These are phyloP conservation scores for Gentiana straminea DNA, from an alignment of 257 asterid species.

Conservation along the genomic window DNA sequence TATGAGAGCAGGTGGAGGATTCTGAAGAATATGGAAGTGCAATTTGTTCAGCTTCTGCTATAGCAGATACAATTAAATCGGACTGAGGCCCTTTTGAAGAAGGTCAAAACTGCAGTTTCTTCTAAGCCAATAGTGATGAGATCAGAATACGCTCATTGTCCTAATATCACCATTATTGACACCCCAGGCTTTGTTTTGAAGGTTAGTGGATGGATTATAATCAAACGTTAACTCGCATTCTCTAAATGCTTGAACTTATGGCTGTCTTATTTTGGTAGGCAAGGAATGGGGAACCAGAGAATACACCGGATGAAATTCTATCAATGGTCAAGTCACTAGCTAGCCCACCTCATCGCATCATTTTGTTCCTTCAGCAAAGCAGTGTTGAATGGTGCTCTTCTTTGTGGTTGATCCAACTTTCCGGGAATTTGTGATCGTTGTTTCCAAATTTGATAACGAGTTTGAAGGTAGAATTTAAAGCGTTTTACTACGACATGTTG, in stretches of 20 bases:
- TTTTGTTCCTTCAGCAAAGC: constrained; percentile 96
- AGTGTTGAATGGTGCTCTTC: constrained; percentile 99
- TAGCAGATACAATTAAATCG: constrained; percentile 81
- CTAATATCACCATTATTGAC: constrained; percentile 86
- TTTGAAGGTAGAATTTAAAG: constrained; percentile 50
- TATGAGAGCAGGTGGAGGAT: constrained; percentile 61
- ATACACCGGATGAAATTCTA: constrained; percentile 82
- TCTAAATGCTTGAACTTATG: neutral
- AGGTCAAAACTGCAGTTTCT: constrained; percentile 68
- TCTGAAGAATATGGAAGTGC: constrained; percentile 85
- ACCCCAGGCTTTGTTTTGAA: constrained; percentile 97
- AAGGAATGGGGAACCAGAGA: constrained; percentile 97
- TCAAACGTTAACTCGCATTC: neutral
- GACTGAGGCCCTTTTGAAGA: constrained; percentile 66
- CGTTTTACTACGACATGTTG: no score
- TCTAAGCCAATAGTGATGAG: constrained; percentile 85
- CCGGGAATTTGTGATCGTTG: constrained; percentile 73
- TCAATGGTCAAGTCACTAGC: constrained; percentile 95
- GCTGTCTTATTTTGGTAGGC: constrained; percentile 37
- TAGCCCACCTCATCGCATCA: constrained; percentile 91
- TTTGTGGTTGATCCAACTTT: constrained; percentile 93
- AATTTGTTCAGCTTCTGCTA: constrained; percentile 49
- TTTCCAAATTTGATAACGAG: constrained; percentile 94
- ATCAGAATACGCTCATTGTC: constrained; percentile 96
- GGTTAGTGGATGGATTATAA: constrained; percentile 24